Conservation (phyloP, 768 basidiomycete species). For the Tephrocybe rancida region DNA sequence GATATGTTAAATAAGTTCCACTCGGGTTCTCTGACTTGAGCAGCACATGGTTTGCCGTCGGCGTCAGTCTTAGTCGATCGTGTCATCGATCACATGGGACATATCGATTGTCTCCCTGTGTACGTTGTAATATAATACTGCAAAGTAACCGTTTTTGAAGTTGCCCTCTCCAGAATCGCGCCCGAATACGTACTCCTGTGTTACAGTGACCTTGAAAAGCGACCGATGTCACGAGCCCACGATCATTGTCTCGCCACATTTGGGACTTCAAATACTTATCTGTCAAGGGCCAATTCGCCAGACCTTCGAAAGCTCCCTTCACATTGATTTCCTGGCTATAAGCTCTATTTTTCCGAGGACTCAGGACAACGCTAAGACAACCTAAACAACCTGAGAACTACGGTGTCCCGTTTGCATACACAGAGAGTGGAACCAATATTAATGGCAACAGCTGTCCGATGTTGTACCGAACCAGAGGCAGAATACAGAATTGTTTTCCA, state of each 20-base stretch:
- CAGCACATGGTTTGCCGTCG: background rate
- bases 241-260: too few species aligned
- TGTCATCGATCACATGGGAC: background rate
- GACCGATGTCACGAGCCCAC: slow-evolving; percentile 6
- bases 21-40: background rate
- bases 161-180: too few species aligned
- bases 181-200: too few species aligned
- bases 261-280: too few species aligned
- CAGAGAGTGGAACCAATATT: background rate
- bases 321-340: too few species aligned
- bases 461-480: slow-evolving; percentile 23
- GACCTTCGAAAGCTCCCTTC: too few species aligned
- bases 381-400: background rate
- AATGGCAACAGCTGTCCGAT: slow-evolving; percentile 21
- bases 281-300: too few species aligned
- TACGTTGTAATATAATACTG: too few species aligned
- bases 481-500: slow-evolving; percentile 4
- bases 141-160: too few species aligned
- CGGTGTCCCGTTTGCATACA: background rate
- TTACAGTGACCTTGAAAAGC: background rate
- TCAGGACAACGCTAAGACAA: too few species aligned
- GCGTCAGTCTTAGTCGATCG: background rate
- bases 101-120: too few species aligned
- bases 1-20: background rate
- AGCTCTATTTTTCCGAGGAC: too few species aligned